phyloP scores from a whole-genome alignment of 352 stramenopile species.

The Poterioochromonas sp. region DNA sequence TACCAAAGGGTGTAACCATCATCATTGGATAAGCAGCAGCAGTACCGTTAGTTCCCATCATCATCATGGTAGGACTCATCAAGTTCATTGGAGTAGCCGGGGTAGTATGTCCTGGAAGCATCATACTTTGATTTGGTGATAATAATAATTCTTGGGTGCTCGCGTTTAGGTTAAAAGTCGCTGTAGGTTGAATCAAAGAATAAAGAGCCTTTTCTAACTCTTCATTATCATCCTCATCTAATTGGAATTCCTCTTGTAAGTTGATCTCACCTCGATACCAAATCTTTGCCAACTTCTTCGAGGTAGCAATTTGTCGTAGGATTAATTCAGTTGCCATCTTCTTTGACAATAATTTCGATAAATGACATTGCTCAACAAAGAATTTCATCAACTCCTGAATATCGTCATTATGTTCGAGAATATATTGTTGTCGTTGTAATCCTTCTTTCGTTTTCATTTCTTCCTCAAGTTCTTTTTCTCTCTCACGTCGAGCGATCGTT shows the following conservation, averaged over 20 bases:
- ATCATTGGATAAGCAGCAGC: no score
- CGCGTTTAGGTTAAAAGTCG: no score
- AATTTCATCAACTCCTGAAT: not conserved
- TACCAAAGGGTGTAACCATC: no score
- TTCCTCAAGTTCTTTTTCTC: not conserved
- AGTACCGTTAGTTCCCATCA: no score
- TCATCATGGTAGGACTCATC: no score
- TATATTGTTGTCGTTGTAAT: not conserved
- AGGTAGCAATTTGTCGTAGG: not conserved
- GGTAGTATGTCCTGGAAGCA: no score
- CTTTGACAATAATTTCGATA: not conserved
- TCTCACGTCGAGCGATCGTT: not conserved
- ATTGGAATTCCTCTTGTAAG: not conserved
- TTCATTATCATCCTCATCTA: constrained; percentile 12
- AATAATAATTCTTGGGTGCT: no score
- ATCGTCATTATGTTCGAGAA: constrained; percentile 15
- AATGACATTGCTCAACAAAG: not conserved
- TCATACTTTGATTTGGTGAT: no score
- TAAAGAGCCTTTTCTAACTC: constrained; percentile 1
- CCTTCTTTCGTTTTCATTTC: not conserved
- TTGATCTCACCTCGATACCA: not conserved
- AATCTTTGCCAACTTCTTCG: constrained; percentile 10
- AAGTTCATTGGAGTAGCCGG: no score
- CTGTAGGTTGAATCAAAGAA: not conserved
- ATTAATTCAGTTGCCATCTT: not conserved